These are phyloP conservation scores for Rubus parviflorus DNA, from an alignment of 306 rosid species.

Conservation along the genomic window DNA sequence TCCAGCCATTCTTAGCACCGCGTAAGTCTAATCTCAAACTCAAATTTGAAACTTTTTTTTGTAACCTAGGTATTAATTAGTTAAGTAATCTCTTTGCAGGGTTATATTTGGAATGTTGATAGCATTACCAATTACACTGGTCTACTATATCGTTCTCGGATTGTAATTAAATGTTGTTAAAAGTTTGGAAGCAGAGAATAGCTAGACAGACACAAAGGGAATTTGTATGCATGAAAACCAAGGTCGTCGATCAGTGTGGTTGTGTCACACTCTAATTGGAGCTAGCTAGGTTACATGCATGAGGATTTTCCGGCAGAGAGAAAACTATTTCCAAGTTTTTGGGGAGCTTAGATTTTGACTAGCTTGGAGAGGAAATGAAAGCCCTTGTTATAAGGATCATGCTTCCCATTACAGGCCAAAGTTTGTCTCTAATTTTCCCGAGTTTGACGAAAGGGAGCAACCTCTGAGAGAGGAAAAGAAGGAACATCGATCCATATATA, in stretches of 20 bases:
- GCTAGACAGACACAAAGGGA: background rate
- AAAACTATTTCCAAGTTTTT: conserved; percentile 23
- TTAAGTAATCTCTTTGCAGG: conserved; percentile 23
- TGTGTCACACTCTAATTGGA: background rate
- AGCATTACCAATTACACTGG: conserved; percentile 48
- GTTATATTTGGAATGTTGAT: conserved; percentile 54
- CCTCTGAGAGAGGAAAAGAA: conserved; percentile 44
- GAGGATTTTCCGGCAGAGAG: conserved; percentile 22
- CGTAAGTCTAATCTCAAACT: conserved; percentile 42
- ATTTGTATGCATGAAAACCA: background rate
- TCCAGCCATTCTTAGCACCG: conserved; percentile 94
- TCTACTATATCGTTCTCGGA: conserved; percentile 47
- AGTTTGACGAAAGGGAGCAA: conserved; percentile 21
- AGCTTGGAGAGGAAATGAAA: conserved; percentile 12
- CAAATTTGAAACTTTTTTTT: background rate
- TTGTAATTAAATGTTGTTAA: conserved; percentile 22
- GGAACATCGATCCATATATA: conserved; percentile 32
- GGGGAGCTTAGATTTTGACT: conserved; percentile 45
- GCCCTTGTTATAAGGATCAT: conserved; percentile 29
- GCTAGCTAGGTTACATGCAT: background rate
- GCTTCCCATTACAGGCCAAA: conserved; percentile 31
- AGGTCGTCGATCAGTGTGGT: conserved; percentile 5
- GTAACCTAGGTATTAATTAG: background rate
- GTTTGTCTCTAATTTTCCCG: conserved; percentile 35
- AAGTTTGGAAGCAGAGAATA: conserved; percentile 8